Conservation (phyloP, 805 yeast genomes). For the Vanderwaltozyma verrucispora region DNA sequence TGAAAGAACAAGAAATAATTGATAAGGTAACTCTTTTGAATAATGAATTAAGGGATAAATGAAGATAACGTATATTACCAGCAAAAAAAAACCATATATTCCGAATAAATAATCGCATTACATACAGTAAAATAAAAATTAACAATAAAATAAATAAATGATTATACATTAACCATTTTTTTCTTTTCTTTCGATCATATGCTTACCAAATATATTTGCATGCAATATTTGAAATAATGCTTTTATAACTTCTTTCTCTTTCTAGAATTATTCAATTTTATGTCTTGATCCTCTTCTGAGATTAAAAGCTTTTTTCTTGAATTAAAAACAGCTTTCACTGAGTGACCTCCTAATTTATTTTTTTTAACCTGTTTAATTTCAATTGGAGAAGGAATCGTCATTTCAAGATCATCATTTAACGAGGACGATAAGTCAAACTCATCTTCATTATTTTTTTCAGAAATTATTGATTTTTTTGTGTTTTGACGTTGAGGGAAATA, state of each 20-base stretch:
- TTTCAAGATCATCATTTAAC: slow-evolving; percentile 23
- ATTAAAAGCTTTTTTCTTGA: slow-evolving; percentile 24
- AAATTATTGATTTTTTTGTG: background rate
- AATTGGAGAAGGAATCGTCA: slow-evolving; percentile 26
- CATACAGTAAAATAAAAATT: too few species aligned
- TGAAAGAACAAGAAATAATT: slow-evolving; percentile 43
- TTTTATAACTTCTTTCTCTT: slow-evolving; percentile 7
- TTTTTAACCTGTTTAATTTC: slow-evolving; percentile 10
- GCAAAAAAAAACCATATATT: too few species aligned
- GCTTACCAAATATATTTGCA: too few species aligned
- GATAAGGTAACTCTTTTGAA: slow-evolving; percentile 34
- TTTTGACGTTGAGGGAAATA: slow-evolving; percentile 1
- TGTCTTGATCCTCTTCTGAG: slow-evolving; percentile 18
- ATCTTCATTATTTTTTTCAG: slow-evolving; percentile 7
- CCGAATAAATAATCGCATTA: too few species aligned
- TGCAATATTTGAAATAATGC: too few species aligned
- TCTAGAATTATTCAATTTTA: background rate
- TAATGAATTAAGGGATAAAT: background rate
- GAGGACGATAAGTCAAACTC: slow-evolving; percentile 27
- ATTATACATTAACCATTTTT: too few species aligned
- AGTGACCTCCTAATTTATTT: slow-evolving; percentile 6
- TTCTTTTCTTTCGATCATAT: too few species aligned
- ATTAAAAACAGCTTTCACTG: slow-evolving; percentile 6
- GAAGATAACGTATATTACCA: too few species aligned
- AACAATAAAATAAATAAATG: too few species aligned